These are phyloP conservation scores for Cyberlindnera bimundalis DNA, from an alignment of 805 yeast species.

Conservation along the genomic window DNA sequence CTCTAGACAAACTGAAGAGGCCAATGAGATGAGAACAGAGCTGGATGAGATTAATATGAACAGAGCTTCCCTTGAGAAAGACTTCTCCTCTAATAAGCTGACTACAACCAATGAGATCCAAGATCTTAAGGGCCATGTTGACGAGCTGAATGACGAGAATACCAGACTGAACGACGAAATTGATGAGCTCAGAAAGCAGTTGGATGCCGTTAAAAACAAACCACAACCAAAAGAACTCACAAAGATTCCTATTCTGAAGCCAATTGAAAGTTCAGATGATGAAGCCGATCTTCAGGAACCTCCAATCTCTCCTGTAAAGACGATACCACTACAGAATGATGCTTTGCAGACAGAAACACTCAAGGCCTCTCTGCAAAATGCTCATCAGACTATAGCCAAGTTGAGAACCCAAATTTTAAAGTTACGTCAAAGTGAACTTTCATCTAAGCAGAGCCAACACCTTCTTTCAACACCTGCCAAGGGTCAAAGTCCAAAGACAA, in stretches of 20 bases:
- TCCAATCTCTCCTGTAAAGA: constrained; percentile 33
- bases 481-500: constrained; percentile 17
- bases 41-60: constrained; percentile 44
- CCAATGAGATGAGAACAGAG: constrained; percentile 40
- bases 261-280: constrained; percentile 28
- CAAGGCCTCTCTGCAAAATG: constrained; percentile 58
- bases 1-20: constrained; percentile 35
- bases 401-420: constrained; percentile 40
- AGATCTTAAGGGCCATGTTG: constrained; percentile 49
- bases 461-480: constrained; percentile 7
- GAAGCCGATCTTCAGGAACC: constrained; percentile 39
- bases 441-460: constrained; percentile 13
- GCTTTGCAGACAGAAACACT: constrained; percentile 64
- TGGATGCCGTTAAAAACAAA: constrained; percentile 17
- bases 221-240: constrained; percentile 16
- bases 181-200: constrained; percentile 24
- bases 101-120: constrained; percentile 40
- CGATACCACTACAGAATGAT: constrained; percentile 38
- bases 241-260: constrained; percentile 25
- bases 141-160: constrained; percentile 66
- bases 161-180: constrained; percentile 48
- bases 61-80: constrained; percentile 38
- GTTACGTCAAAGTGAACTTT: constrained; percentile 26
- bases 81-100: constrained; percentile 35
- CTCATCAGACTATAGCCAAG: constrained; percentile 59